Evolutionary conservation across 352 stramenopile species (phyloP), one percentile per base, ranked within the genome.

Genomic region (Pythium grandisporangium): DNA sequence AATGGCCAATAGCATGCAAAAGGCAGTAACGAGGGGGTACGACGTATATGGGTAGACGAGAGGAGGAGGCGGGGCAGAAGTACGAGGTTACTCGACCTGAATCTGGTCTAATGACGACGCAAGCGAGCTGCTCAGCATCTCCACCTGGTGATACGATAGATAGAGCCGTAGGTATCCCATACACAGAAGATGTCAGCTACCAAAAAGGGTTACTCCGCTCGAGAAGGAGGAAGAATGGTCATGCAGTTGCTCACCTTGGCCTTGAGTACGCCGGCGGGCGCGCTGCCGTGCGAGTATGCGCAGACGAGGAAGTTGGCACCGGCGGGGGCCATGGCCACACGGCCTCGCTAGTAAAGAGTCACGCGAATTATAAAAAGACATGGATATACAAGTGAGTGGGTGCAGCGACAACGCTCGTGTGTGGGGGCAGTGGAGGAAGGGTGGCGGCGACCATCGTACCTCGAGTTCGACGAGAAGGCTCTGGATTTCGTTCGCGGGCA

Each of bases 391-490:
- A 25, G 51, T 35, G 6, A 14, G 10, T 32, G 14, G 27, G 10
- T 32, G 14, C 6, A n/a, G 16, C 7, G n/a, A 2, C 21, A 37
- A 16, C 6, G 8, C 16, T 8, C 38, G 26, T 45, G 10, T 44
- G 19, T 12, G 6, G 16, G n/a, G n/a, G n/a, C n/a, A n/a, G n/a
- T n/a, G n/a, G n/a, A n/a, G n/a, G n/a, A n/a, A n/a, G n/a, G n/a
- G n/a, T n/a, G n/a, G n/a, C n/a, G n/a, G 3, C 33, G 20, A 37
- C 6, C 26, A 11, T 44, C 41, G 19, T 37, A 76, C 76, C 61
- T 91, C 70, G 0, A 93, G 65, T 37, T 93, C 74, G 17, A 93
- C 58, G 32, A 89, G 58, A 39, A 91, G 69, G 24, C 68, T 70
- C 41, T 61, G 58, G 4, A 93, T 59, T 22, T 80, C 56, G 40